A percentile compares a stretch with the other conserved stretches of the same genome.
Evolutionary conservation across 1,284 basidiomycete species (phyloP).

Genomic region (Ganoderma multipileum): DNA sequence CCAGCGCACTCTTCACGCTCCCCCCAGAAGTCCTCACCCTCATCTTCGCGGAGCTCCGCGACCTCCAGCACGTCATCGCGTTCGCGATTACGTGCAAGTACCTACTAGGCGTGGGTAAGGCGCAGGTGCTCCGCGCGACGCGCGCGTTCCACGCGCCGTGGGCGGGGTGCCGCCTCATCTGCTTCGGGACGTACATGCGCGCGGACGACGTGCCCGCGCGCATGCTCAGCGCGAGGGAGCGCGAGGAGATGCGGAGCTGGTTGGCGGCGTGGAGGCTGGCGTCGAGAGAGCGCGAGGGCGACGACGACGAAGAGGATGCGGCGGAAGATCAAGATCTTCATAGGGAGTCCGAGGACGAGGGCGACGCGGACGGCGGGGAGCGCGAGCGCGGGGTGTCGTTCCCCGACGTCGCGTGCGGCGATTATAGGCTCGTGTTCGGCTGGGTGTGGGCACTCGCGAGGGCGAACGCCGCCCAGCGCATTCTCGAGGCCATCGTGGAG

Average conservation of each 20-base stretch:
- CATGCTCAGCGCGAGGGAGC: conserved; percentile 4
- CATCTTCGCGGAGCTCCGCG: conserved; percentile 1
- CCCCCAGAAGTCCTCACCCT: conserved; percentile 7
- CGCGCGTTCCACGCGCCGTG: conserved; percentile 3
- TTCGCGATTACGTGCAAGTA: conserved; percentile 9
- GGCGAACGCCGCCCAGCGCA: neutral
- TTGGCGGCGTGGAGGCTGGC: neutral
- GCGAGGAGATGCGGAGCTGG: neutral
- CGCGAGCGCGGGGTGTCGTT: neutral
- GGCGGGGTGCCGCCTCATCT: conserved; percentile 15
- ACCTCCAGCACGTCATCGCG: neutral
- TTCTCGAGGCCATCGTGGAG: neutral
- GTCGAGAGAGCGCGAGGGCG: neutral
- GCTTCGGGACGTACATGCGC: neutral
- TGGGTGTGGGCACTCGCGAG: conserved; percentile 5
- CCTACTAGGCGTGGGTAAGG: conserved; percentile 1
- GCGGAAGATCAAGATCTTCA: neutral
- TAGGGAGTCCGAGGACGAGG: neutral
- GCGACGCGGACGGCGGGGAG: neutral
- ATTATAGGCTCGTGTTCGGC: conserved; percentile 6
- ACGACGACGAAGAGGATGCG: neutral
- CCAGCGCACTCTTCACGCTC: conserved; percentile 2
- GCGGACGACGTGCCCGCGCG: conserved; percentile 7
- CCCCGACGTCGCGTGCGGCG: conserved; percentile 3
- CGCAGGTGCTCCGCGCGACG: conserved; percentile 5